These are phyloP conservation scores for Trypanosoma mega DNA, from an alignment of 208 protist genomes.

Conservation along the genomic window DNA sequence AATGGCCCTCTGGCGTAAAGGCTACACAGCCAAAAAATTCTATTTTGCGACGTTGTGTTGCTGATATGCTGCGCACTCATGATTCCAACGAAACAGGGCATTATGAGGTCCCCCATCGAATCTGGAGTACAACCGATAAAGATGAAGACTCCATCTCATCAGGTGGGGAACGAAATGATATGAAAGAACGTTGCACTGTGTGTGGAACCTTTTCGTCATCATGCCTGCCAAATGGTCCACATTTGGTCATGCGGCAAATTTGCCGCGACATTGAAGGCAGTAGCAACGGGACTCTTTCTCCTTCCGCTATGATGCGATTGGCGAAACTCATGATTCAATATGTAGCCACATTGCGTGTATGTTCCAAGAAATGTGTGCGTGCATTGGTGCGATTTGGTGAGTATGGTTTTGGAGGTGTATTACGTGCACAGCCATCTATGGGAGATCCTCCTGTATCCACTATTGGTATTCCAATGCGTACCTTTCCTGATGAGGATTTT, in stretches of 20 bases:
- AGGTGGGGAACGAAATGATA: too few relatives aligned
- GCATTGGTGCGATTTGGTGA: slow-evolving; percentile 70
- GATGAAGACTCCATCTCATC: too few relatives aligned
- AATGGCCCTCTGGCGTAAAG: slow-evolving; percentile 14
- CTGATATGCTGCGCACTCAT: slow-evolving; percentile 12
- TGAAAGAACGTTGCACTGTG: slow-evolving; percentile 37
- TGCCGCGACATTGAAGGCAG: slow-evolving; percentile 38
- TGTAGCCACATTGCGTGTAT: slow-evolving; percentile 31
- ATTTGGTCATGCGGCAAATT: slow-evolving; percentile 50
- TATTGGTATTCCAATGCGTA: slow-evolving; percentile 23
- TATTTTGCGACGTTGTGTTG: slow-evolving; percentile 16
- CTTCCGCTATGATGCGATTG: slow-evolving; percentile 49
- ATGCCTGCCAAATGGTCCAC: slow-evolving; percentile 37
- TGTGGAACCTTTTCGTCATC: slow-evolving; percentile 39
- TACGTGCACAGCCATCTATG: slow-evolving; percentile 25
- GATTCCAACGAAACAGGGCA: too few relatives aligned
- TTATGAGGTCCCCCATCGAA: too few relatives aligned
- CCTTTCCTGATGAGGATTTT: slow-evolving; percentile 42
- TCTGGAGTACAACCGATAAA: too few relatives aligned
- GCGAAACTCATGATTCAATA: slow-evolving; percentile 37
- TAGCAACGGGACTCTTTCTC: slow-evolving; percentile 4
- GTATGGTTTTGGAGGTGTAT: slow-evolving; percentile 71
- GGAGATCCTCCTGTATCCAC: slow-evolving; percentile 38
- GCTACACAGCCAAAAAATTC: slow-evolving; percentile 18
- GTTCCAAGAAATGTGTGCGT: slow-evolving; percentile 60